Base-by-base conservation (phyloP, 2,329 filamentous ascomycete genomes). In the Incumbomyces delicatus region DNA sequence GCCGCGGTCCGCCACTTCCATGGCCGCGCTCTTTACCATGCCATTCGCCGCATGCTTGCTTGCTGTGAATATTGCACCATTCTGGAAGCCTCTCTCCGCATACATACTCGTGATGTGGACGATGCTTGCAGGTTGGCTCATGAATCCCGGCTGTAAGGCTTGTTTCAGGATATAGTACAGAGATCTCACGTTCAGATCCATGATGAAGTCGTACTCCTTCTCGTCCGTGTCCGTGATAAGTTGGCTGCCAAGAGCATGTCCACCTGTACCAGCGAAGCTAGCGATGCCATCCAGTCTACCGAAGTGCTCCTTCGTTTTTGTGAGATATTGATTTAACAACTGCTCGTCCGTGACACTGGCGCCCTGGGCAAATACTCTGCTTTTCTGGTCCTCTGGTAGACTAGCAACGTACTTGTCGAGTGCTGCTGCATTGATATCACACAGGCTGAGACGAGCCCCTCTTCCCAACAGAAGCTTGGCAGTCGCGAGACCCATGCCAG, bases 401-500 rank as follows among this genome's bases (percentile, higher is more conserved):
- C 12, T 6, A 4, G 33, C 16, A 17, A 17, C 12, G 33, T 14
- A 35, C 12, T 35, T n/a, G 13, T n/a, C 16, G 33, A 35, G 33
- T n/a, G 16, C n/a, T 14, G 33, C 4, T 17, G 13, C 12, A 11
- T 35, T 35, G 33, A 35, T 4, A 17, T 35, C 33, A 17, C 33
- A 35, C n/a, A 35, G 13, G 12, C 33, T 11, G n/a, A 35, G 33
- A n/a, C 16, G 4, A n/a, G 33, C 33, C 4, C 33, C 33, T 35
- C 33, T 35, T n/a, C 6, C 12, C 33, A 35, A 11, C 33, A 14
- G 33, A 4, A 35, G n/a, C 33, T 35, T 35, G 13, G 33, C 16
- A 35, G 71, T 70, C 11, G 66, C 66, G 11, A 72, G 64, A 14
- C 73, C 73, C 38, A 76, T 75, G 18, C 73, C 74, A 5, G 65